Conservation (phyloP, 2,329 filamentous ascomycete species). For the Clarireedia sp. region DNA sequence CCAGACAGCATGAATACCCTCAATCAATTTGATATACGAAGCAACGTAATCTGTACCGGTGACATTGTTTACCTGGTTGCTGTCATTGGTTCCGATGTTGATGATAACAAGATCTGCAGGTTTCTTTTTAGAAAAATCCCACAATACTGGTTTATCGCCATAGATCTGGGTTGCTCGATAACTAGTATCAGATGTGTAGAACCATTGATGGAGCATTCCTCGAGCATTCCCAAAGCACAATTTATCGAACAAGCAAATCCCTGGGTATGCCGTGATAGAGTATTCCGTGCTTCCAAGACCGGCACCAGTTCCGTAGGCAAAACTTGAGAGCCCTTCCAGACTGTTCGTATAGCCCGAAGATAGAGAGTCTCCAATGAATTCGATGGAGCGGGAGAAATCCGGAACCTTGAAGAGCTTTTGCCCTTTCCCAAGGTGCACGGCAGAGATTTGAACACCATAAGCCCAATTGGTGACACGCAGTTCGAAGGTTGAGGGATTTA, state of each 20-base stretch:
- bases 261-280: constrained; percentile 49
- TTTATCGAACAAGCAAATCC: constrained; percentile 48
- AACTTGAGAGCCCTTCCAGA: constrained; percentile 50
- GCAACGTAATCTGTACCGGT: constrained; percentile 33
- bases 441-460: constrained; percentile 48
- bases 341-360: constrained; percentile 49
- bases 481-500: constrained; percentile 44
- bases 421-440: constrained; percentile 40
- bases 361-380: constrained; percentile 42
- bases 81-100: constrained; percentile 41
- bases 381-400: constrained; percentile 31
- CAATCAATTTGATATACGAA: constrained; percentile 37
- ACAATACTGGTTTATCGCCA: constrained; percentile 15
- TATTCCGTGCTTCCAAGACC: constrained; percentile 53
- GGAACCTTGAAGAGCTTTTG: constrained; percentile 38
- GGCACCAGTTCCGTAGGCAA: constrained; percentile 46
- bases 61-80: constrained; percentile 36
- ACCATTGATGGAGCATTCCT: constrained; percentile 49
- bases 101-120: constrained; percentile 39
- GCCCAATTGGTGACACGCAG: constrained; percentile 55
- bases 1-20: constrained; percentile 40
- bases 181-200: constrained; percentile 46
- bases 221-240: constrained; percentile 45
- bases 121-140: constrained; percentile 37
- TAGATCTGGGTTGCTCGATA: constrained; percentile 30